A percentile compares a stretch with the other conserved stretches of the same genome.
Conservation (phyloP, 495 filamentous ascomycete species). For the Copromyces sp. region DNA sequence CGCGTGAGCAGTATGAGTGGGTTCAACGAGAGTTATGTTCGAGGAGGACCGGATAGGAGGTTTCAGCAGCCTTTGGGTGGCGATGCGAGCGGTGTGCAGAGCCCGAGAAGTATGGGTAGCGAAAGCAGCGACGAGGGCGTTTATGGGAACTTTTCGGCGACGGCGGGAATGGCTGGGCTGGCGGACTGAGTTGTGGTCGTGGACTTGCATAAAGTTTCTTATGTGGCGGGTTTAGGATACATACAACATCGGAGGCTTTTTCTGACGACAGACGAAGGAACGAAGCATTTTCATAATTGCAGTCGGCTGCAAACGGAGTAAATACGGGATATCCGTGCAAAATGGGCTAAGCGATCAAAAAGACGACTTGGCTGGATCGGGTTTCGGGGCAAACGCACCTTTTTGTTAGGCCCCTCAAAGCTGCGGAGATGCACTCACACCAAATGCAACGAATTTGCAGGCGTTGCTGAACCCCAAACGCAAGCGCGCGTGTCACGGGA, state of each 20-base stretch:
- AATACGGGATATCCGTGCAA: background rate
- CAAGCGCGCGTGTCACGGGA: background rate
- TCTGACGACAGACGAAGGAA: background rate
- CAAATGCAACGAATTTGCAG: background rate
- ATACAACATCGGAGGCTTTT: background rate
- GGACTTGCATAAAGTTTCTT: background rate
- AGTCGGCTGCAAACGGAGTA: background rate
- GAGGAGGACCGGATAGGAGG: conserved; percentile 2
- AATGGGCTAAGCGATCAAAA: background rate
- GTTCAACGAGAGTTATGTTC: conserved; percentile 7
- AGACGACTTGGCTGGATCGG: background rate
- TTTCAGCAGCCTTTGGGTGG: conserved; percentile 24
- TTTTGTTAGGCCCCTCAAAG: background rate
- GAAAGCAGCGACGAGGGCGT: conserved; percentile 41
- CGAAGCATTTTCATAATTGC: background rate
- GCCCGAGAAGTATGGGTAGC: conserved; percentile 29
- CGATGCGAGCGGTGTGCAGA: conserved; percentile 33
- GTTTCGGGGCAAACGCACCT: background rate
- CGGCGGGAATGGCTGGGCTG: conserved; percentile 28
- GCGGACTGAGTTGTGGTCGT: conserved; percentile 8
- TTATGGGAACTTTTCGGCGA: conserved; percentile 41
- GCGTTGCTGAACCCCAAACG: background rate
- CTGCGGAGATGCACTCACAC: background rate
- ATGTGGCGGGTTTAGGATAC: background rate
- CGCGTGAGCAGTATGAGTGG: conserved; percentile 16